These are phyloP conservation scores for Melocanna baccifera DNA, from an alignment of 176 grass and related monocot genomes.

Conservation along the genomic window DNA sequence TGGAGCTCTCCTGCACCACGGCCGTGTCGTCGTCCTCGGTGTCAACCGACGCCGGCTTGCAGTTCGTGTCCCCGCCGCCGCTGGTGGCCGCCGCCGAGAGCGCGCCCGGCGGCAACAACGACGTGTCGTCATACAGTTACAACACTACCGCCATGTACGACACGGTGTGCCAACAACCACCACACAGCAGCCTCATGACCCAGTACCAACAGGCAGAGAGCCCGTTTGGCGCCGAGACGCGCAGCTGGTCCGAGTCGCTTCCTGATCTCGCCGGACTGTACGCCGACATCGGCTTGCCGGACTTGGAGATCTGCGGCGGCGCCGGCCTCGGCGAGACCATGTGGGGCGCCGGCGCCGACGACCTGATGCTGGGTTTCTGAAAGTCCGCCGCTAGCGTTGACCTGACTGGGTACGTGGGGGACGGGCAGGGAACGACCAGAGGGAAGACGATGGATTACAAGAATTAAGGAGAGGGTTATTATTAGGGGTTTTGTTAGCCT, in stretches of 20 bases:
- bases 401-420: background rate
- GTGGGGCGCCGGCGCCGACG: constrained; percentile 51
- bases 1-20: constrained; percentile 49
- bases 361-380: constrained; percentile 50
- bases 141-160: background rate
- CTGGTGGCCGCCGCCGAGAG: constrained; percentile 1
- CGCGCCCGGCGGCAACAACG: constrained; percentile 8
- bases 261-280: constrained; percentile 15
- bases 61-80: constrained; percentile 5
- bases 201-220: background rate
- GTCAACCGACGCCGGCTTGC: constrained; percentile 24
- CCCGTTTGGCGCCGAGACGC: background rate
- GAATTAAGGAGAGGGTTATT: constrained; percentile 30
- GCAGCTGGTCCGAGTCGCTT: constrained; percentile 52
- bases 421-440: background rate
- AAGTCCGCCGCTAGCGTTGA: background rate
- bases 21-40: constrained; percentile 44
- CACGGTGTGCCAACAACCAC: constrained; percentile 15
- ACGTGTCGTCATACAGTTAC: background rate
- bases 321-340: constrained; percentile 34
- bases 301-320: constrained; percentile 34
- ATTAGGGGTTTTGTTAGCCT: background rate
- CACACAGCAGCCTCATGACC: background rate
- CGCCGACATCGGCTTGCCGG: constrained; percentile 33
- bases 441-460: background rate